phyloP scores from a whole-genome alignment of 768 basidiomycete genomes.

The Hemileccinum impolitum region DNA sequence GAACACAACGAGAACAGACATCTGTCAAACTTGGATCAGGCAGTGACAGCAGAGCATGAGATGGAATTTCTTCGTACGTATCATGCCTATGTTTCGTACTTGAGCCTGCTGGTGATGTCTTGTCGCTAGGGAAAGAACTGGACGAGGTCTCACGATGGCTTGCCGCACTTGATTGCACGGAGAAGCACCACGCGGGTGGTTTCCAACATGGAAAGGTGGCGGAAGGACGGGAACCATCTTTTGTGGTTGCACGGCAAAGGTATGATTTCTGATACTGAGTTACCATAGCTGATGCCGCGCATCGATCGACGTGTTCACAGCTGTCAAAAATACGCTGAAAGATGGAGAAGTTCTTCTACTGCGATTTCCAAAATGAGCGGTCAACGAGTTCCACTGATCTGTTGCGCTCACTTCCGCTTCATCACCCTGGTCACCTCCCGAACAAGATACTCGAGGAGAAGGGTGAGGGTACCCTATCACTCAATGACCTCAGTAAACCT shows the following conservation, averaged over 20 bases:
- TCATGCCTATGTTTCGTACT: too few relatives aligned
- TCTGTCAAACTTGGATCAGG: too few relatives aligned
- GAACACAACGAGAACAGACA: not conserved
- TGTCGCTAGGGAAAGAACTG: not conserved
- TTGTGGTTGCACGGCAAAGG: slow-evolving; percentile 4
- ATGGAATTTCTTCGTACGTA: not conserved
- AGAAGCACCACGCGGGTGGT: slow-evolving; percentile 1
- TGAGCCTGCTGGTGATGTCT: too few relatives aligned
- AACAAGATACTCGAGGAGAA: too few relatives aligned
- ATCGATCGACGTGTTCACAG: not conserved
- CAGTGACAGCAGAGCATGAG: too few relatives aligned
- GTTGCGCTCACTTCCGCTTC: not conserved
- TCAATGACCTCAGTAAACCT: too few relatives aligned
- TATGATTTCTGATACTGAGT: not conserved
- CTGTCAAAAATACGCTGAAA: not conserved
- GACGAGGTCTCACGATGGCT: not conserved
- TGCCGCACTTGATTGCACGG: not conserved
- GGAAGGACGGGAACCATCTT: not conserved
- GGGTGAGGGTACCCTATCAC: too few relatives aligned
- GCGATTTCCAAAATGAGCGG: not conserved
- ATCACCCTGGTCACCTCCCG: too few relatives aligned
- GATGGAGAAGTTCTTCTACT: slow-evolving; percentile 3
- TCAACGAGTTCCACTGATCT: not conserved
- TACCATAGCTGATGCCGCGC: not conserved
- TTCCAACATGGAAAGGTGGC: not conserved